phyloP scores from a whole-genome alignment of 129 eudicot species.

The Helianthus tuberosus region DNA sequence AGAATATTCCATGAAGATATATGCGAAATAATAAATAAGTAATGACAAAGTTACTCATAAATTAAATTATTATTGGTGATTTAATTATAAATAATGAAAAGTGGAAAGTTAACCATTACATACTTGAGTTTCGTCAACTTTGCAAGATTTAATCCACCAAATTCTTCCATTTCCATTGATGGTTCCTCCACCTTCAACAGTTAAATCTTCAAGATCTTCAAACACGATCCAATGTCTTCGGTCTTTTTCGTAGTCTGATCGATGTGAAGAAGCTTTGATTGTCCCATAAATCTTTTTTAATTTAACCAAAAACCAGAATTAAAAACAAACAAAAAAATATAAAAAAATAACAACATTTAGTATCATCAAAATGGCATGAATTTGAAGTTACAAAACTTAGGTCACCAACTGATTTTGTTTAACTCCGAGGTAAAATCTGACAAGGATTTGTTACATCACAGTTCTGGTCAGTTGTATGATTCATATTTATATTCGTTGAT shows the following conservation, averaged over 20 bases:
- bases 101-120: neutral
- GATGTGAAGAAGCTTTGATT: conserved; percentile 57
- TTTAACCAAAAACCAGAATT: neutral
- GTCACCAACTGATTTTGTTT: conserved; percentile 26
- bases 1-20: neutral
- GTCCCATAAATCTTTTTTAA: conserved; percentile 66
- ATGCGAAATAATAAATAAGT: neutral
- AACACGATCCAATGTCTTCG: conserved; percentile 65
- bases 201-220: conserved; percentile 46
- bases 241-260: conserved; percentile 38
- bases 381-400: conserved; percentile 24
- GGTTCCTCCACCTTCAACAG: conserved; percentile 80
- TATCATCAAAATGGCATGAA: conserved; percentile 31
- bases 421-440: conserved; percentile 12
- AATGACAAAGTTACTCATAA: neutral
- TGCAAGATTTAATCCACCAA: conserved; percentile 95
- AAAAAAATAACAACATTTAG: neutral
- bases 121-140: conserved; percentile 64
- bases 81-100: neutral
- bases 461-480: conserved; percentile 18
- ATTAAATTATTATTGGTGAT: neutral
- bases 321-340: too few relatives aligned
- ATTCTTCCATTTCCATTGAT: conserved; percentile 78
- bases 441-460: conserved; percentile 29
- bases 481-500: conserved; percentile 26